These are phyloP conservation scores for Spergularia marina DNA, from an alignment of 148 eudicot genomes.

Conservation along the genomic window DNA sequence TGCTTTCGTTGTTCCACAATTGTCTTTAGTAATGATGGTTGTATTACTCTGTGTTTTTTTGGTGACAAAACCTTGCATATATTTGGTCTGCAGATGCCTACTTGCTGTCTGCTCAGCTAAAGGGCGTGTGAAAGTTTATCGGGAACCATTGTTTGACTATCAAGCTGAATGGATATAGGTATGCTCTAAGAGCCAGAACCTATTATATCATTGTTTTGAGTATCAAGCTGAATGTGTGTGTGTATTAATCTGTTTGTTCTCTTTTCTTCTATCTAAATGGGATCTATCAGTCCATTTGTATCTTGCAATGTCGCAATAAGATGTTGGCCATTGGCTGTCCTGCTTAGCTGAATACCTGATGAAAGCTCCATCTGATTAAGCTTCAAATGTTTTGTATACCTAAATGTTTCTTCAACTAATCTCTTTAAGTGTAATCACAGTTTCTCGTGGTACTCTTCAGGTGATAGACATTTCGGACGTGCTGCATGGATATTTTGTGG, in stretches of 20 bases:
- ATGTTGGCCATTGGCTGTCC: not conserved
- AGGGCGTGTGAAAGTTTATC: constrained; percentile 79
- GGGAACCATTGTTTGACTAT: constrained; percentile 70
- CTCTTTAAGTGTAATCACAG: not conserved
- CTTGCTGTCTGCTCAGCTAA: constrained; percentile 85
- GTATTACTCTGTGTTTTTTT: not conserved
- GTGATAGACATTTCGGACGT: constrained; percentile 70
- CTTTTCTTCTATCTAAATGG: not conserved
- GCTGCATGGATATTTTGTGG: constrained; percentile 43
- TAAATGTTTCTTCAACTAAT: not conserved
- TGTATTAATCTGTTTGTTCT: no score
- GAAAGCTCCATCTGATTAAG: not conserved
- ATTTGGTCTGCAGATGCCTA: constrained; percentile 52
- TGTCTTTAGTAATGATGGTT: not conserved
- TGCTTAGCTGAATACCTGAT: not conserved
- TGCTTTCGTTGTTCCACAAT: not conserved
- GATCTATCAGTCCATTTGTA: not conserved
- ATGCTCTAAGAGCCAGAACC: constrained; percentile 22
- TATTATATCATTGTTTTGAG: not conserved
- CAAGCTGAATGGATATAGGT: constrained; percentile 93
- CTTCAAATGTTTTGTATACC: not conserved
- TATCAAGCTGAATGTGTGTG: no score
- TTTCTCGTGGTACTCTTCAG: constrained; percentile 32
- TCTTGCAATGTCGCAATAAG: not conserved
- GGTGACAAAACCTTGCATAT: not conserved